Conservation (phyloP, 2,329 filamentous ascomycete genomes). For the Claviceps sp. region DNA sequence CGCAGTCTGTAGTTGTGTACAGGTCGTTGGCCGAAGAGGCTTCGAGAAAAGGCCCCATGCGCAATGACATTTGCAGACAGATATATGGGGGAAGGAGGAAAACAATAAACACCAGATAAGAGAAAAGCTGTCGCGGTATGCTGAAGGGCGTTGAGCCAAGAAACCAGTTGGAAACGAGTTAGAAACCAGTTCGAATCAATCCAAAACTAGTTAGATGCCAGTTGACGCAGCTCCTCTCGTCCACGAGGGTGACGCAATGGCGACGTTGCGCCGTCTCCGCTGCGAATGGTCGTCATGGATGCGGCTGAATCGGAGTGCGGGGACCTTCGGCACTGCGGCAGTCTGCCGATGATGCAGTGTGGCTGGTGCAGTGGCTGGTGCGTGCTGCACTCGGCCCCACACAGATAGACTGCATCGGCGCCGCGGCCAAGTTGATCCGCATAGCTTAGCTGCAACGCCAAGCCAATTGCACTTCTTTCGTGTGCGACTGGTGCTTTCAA, state of each 20-base stretch:
- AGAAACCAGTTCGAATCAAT: too few relatives aligned
- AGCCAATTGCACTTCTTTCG: too few relatives aligned
- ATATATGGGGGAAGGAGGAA: not conserved
- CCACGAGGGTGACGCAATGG: constrained; percentile 9
- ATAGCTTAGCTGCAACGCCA: not conserved
- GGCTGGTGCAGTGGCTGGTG: too few relatives aligned
- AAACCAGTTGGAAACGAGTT: constrained; percentile 1
- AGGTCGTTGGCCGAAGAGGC: not conserved
- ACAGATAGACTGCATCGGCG: not conserved
- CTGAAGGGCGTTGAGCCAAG: not conserved
- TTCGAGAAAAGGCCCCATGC: not conserved
- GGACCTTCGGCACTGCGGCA: not conserved
- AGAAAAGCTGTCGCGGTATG: not conserved
- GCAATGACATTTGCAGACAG: not conserved
- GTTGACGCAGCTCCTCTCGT: not conserved
- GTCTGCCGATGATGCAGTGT: too few relatives aligned
- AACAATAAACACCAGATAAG: not conserved
- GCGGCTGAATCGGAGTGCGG: not conserved
- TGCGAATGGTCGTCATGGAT: not conserved
- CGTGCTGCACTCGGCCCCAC: too few relatives aligned
- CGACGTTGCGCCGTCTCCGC: not conserved
- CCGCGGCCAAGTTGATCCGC: not conserved
- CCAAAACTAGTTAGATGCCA: too few relatives aligned
- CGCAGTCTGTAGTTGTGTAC: too few relatives aligned
- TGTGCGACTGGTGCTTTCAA: not conserved